Conservation (phyloP, 176 grass and related monocot species). For the Oryza australiensis region DNA sequence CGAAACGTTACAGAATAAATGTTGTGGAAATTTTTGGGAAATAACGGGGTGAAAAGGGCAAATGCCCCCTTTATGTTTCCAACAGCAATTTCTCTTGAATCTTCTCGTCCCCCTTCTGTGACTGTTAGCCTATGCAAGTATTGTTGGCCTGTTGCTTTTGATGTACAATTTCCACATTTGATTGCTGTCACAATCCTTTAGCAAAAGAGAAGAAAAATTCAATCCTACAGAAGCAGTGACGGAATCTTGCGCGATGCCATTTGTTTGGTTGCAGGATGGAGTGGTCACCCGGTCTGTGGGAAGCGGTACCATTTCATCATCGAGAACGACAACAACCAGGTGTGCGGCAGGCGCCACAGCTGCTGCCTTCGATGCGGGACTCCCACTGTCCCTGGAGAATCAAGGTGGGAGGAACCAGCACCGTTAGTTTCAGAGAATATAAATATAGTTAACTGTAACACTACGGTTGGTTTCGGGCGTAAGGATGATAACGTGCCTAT, state of each 20-base stretch:
- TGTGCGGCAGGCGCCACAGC: conserved; percentile 43
- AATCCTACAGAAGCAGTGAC: conserved; percentile 8
- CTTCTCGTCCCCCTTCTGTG: neutral
- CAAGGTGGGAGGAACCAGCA: conserved; percentile 61
- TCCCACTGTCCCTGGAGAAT: conserved; percentile 56
- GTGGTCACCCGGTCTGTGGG: conserved; percentile 85
- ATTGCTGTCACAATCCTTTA: conserved; percentile 10
- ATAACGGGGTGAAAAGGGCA: neutral
- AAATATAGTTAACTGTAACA: neutral
- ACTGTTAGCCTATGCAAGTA: neutral
- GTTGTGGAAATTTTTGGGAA: neutral
- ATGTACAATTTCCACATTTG: neutral
- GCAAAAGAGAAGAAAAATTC: neutral
- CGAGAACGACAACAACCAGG: conserved; percentile 68
- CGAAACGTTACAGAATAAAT: neutral
- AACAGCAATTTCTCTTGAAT: neutral
- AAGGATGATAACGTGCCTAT: neutral
- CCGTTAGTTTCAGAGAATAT: conserved; percentile 8
- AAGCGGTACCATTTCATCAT: conserved; percentile 99
- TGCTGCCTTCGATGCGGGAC: conserved; percentile 82
- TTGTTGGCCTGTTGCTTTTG: conserved; percentile 43
- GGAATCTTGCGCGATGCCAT: conserved; percentile 31
- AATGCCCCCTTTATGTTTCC: neutral
- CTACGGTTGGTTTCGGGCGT: neutral
- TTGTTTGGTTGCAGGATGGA: conserved; percentile 76